A percentile compares a stretch with the other conserved stretches of the same genome.
Evolutionary conservation across 352 stramenopile species (phyloP).

Genomic region (Lagenidium sp.): DNA sequence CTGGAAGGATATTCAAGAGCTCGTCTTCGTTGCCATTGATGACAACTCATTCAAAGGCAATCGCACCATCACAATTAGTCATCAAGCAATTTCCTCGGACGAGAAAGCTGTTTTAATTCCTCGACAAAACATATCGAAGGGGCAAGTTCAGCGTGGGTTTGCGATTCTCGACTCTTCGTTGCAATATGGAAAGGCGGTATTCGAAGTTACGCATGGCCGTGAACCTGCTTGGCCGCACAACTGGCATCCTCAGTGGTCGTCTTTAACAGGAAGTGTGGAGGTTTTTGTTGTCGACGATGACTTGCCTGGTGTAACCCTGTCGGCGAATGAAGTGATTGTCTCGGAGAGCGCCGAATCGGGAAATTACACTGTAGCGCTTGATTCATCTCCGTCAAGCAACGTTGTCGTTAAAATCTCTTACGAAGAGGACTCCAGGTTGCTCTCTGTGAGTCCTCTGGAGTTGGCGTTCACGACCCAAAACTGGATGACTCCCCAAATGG

Average conservation of each 20-base stretch:
- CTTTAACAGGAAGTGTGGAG: constrained; percentile 21
- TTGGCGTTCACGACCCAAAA: constrained; percentile 36
- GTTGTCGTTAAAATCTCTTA: constrained; percentile 44
- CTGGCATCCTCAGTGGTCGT: constrained; percentile 22
- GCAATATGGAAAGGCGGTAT: constrained; percentile 30
- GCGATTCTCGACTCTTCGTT: constrained; percentile 12
- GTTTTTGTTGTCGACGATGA: constrained; percentile 50
- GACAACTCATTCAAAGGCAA: constrained; percentile 54
- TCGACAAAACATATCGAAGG: constrained; percentile 16
- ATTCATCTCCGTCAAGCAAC: constrained; percentile 41
- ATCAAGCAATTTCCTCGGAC: constrained; percentile 22
- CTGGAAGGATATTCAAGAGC: constrained; percentile 37
- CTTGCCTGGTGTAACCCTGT: constrained; percentile 48
- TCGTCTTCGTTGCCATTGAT: constrained; percentile 49
- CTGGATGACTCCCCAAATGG: constrained; percentile 42
- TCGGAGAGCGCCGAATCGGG: constrained; percentile 27
- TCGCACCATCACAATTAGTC: constrained; percentile 27
- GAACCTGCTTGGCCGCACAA: constrained; percentile 25
- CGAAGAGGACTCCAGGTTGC: constrained; percentile 20
- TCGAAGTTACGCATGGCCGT: constrained; percentile 25
- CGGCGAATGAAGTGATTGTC: constrained; percentile 21
- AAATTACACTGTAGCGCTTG: constrained; percentile 48
- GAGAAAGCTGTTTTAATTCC: constrained; percentile 12
- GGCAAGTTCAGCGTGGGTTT: constrained; percentile 14
- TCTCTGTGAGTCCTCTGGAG: constrained; percentile 25